Evolutionary conservation across 306 rosid genomes (phyloP), one percentile per base, ranked within the genome.

Genomic region (Trifolium subterraneum): DNA sequence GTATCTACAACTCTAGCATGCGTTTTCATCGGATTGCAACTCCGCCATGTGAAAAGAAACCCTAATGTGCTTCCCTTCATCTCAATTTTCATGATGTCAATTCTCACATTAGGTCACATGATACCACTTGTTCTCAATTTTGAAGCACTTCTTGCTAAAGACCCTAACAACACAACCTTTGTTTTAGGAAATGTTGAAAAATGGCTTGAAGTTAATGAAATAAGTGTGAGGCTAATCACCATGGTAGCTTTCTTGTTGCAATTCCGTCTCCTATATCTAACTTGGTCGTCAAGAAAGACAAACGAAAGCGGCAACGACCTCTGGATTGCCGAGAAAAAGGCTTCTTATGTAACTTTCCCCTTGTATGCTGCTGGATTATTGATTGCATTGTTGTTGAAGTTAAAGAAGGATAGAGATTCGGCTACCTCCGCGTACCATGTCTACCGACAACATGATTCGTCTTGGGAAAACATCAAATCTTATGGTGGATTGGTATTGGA

Each of bases 81-180:
- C 73, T 92, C 93, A 10, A 48, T 88, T 27, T 39, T 77, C 54
- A 89, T 88, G 93, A 81, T 89, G 47, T 35, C 56, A 2, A 72
- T 85, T 71, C 88, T 86, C 14, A 78, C 86, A 47, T 25, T 82
- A n/a, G 86, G 88, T 58, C 54, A 80, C 58, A 78, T 82, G 85
- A 56, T 83, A 23, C 91, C 90, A 8, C 90, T 90, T 27, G 64
- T 87, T 56, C 77, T 89, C 4, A 87, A 87, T 83, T 86, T 91
- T 10, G 87, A 84, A 76, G 94, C 90, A 52, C 80, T 84, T 66
- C 79, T 89, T 64, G 22, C 52, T n/a, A 61, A 38, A 62, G 81
- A 68, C 51, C 64, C 61, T 7, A 59, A 59, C 19, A 44, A 14
- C 50, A 58, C 35, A 65, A 0, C 63, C 35, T 56, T 4, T 56